Conservation (phyloP, 2,329 filamentous ascomycete genomes). For the Scedosporium apiospermum region DNA sequence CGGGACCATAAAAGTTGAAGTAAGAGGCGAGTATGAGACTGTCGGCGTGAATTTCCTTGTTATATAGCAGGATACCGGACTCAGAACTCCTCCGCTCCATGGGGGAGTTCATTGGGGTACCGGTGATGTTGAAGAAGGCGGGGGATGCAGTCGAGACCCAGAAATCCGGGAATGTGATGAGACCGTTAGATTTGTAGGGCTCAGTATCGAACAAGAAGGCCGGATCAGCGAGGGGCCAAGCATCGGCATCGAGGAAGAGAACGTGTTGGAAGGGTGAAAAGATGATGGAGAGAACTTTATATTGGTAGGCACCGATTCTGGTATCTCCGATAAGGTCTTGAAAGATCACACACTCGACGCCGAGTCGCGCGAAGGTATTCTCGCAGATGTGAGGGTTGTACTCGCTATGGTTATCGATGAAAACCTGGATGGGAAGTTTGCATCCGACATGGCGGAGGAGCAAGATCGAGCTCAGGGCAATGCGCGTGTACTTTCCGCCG, state of each 20-base stretch:
- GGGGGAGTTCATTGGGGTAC: slow-evolving; percentile 20
- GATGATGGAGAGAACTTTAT: slow-evolving; percentile 46
- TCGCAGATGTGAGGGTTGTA: slow-evolving; percentile 22
- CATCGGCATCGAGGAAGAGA: slow-evolving; percentile 49
- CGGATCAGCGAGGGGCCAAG: slow-evolving; percentile 33
- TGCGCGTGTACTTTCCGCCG: slow-evolving; percentile 35
- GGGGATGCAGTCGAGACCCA: slow-evolving; percentile 32
- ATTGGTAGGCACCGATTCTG: slow-evolving; percentile 35
- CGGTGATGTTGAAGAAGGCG: slow-evolving; percentile 33
- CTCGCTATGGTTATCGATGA: slow-evolving; percentile 21
- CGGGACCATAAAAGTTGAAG: slow-evolving; percentile 45
- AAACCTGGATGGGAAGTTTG: slow-evolving; percentile 33
- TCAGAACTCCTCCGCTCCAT: slow-evolving; percentile 28
- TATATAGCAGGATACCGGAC: slow-evolving; percentile 36
- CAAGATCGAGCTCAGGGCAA: slow-evolving; percentile 38
- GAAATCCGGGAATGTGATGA: slow-evolving; percentile 50
- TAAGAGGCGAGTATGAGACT: slow-evolving; percentile 40
- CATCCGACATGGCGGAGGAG: slow-evolving; percentile 42
- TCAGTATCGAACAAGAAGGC: slow-evolving; percentile 37
- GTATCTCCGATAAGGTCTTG: slow-evolving; percentile 16
- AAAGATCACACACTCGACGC: slow-evolving; percentile 23
- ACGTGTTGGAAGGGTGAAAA: slow-evolving; percentile 50
- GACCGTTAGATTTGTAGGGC: slow-evolving; percentile 39
- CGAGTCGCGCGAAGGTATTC: slow-evolving; percentile 17
- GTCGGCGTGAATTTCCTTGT: slow-evolving; percentile 34